Percentiles rank a stretch among this genome's conserved stretches.
Conservation (phyloP, 176 grass and related monocot species). For the Luzula sylvatica region DNA sequence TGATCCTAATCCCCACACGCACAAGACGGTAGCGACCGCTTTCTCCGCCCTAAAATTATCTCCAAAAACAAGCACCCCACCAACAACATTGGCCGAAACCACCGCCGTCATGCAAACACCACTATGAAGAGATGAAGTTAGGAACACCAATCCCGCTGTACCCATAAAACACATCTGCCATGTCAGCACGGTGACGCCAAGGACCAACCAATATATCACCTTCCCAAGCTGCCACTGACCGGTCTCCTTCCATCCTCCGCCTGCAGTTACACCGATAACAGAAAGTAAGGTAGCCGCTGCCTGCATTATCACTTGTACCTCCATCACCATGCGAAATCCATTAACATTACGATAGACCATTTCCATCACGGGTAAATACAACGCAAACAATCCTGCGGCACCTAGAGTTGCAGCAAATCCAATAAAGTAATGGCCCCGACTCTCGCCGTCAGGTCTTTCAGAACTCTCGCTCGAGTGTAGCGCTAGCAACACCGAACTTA, state of each 20-base stretch:
- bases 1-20: constrained; percentile 66
- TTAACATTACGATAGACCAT: constrained; percentile 42
- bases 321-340: constrained; percentile 45
- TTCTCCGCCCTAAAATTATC: constrained; percentile 66
- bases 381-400: constrained; percentile 56
- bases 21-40: constrained; percentile 57
- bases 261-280: constrained; percentile 24
- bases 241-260: constrained; percentile 22
- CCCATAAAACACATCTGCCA: constrained; percentile 99
- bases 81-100: constrained; percentile 54
- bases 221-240: constrained; percentile 29
- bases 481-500: constrained; percentile 64
- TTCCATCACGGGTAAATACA: constrained; percentile 81
- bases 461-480: constrained; percentile 31
- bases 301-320: constrained; percentile 89
- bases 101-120: constrained; percentile 84
- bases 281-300: constrained; percentile 35
- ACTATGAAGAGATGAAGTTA: constrained; percentile 73
- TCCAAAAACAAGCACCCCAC: constrained; percentile 56
- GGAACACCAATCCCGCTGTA: constrained; percentile 68
- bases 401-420: constrained; percentile 61
- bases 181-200: constrained; percentile 35
- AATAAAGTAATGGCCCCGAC: constrained; percentile 25
- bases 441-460: constrained; percentile 28
- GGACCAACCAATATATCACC: constrained; percentile 43